Evolutionary conservation across 257 asterid genomes (phyloP).

Genomic region (Capsicum rhomboideum): DNA sequence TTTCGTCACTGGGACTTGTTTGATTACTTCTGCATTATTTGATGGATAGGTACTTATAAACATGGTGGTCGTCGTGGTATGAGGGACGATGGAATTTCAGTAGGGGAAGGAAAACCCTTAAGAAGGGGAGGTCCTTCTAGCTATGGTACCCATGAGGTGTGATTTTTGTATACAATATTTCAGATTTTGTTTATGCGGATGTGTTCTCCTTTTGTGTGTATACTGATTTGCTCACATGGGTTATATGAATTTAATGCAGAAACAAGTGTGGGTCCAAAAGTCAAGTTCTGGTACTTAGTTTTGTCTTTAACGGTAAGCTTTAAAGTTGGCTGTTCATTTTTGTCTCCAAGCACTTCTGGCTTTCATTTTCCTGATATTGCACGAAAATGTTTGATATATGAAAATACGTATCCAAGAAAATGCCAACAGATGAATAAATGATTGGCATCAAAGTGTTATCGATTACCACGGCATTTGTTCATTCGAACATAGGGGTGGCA

Average conservation of each 20-base stretch:
- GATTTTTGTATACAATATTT: slow-evolving; percentile 2
- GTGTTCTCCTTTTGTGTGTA: not conserved
- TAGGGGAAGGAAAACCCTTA: slow-evolving; percentile 49
- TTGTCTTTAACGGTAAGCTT: slow-evolving; percentile 45
- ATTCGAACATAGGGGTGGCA: not conserved
- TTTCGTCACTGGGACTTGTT: not conserved
- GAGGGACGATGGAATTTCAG: slow-evolving; percentile 45
- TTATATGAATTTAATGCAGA: slow-evolving; percentile 39
- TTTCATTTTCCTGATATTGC: not conserved
- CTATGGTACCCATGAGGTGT: slow-evolving; percentile 61
- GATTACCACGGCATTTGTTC: not conserved
- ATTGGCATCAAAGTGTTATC: not conserved
- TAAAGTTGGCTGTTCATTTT: not conserved
- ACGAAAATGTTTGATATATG: not conserved
- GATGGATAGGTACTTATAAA: slow-evolving; percentile 54
- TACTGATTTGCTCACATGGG: not conserved
- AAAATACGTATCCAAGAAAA: not conserved
- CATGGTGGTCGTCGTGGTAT: slow-evolving; percentile 71
- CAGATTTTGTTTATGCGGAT: not conserved
- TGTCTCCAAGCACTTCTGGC: not conserved
- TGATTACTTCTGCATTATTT: slow-evolving; percentile 1
- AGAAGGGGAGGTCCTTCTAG: slow-evolving; percentile 66
- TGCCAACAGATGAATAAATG: not conserved
- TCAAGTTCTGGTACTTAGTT: slow-evolving; percentile 71
- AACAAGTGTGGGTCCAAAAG: slow-evolving; percentile 97